These are phyloP conservation scores for Flammula alnicola DNA, from an alignment of 1,284 basidiomycete species.

Conservation along the genomic window DNA sequence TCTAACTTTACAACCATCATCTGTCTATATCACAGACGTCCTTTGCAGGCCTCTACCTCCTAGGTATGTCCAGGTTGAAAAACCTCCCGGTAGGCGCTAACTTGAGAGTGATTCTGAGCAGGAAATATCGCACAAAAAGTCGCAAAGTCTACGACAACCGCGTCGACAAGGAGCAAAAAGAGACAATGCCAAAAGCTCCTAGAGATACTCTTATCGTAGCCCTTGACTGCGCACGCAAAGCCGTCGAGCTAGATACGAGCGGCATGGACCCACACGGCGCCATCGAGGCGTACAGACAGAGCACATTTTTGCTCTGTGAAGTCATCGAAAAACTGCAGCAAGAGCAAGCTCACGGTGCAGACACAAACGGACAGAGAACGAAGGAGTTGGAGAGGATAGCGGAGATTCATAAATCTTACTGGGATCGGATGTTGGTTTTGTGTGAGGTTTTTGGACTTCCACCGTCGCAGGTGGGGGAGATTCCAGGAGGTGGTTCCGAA, in stretches of 20 bases:
- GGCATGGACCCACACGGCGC: conserved; percentile 8
- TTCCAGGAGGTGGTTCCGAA: neutral
- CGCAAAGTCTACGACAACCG: too few relatives aligned
- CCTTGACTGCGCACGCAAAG: conserved; percentile 13
- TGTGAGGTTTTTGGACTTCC: conserved; percentile 12
- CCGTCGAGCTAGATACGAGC: conserved; percentile 16
- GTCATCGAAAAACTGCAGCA: neutral
- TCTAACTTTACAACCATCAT: too few relatives aligned
- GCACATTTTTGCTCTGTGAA: conserved; percentile 1
- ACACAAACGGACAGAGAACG: neutral
- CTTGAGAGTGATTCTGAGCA: too few relatives aligned
- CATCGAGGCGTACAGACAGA: conserved; percentile 15
- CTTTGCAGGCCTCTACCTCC: too few relatives aligned
- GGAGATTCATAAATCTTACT: conserved; percentile 15
- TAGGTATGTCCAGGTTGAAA: too few relatives aligned
- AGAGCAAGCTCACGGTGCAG: neutral
- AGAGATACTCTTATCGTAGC: conserved; percentile 5
- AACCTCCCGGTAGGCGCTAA: too few relatives aligned
- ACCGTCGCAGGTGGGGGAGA: conserved; percentile 2
- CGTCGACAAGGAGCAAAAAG: neutral
- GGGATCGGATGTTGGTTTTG: conserved; percentile 12
- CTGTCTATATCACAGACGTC: too few relatives aligned
- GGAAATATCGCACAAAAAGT: too few relatives aligned
- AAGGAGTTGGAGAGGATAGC: conserved; percentile 3
- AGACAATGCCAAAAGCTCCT: neutral